phyloP scores from a whole-genome alignment of 352 stramenopile species.

The Chrysophaeum taylorii region DNA sequence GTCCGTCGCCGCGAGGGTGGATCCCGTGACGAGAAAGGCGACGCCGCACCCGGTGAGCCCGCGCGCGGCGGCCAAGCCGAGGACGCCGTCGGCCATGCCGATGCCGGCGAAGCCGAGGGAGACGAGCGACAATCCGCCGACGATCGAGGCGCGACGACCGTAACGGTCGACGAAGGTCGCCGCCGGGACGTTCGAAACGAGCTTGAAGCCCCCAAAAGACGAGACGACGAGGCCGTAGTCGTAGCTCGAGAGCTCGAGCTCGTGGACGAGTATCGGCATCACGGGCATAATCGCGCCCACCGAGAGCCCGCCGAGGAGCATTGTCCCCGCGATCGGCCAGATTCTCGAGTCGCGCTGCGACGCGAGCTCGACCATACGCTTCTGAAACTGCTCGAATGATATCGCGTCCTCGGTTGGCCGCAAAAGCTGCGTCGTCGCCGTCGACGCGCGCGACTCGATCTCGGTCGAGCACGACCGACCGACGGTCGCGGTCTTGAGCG shows the following conservation, averaged over 20 bases:
- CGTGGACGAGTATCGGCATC: constrained; percentile 53
- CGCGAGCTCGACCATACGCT: constrained; percentile 18
- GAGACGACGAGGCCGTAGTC: constrained; percentile 52
- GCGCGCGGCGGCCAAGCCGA: constrained; percentile 43
- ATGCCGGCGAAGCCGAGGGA: constrained; percentile 44
- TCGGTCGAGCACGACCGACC: too few relatives aligned
- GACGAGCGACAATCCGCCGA: constrained; percentile 41
- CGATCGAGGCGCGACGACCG: constrained; percentile 51
- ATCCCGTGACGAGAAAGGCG: constrained; percentile 39
- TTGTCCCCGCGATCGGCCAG: constrained; percentile 44
- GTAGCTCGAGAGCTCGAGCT: constrained; percentile 35
- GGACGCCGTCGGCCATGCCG: constrained; percentile 38
- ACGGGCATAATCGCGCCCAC: constrained; percentile 50
- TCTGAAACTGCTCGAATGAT: constrained; percentile 9
- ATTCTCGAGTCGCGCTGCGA: constrained; percentile 26
- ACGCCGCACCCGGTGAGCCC: constrained; percentile 48
- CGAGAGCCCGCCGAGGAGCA: constrained; percentile 51
- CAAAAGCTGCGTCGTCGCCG: constrained; percentile 6
- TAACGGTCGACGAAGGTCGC: constrained; percentile 51
- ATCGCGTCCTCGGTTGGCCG: constrained; percentile 4
- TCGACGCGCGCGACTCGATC: too few relatives aligned
- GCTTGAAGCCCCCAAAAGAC: constrained; percentile 51
- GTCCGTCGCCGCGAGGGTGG: constrained; percentile 49
- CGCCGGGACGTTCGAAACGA: constrained; percentile 51
- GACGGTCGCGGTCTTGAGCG: too few relatives aligned